A percentile compares a stretch with the other conserved stretches of the same genome.
phyloP scores from a whole-genome alignment of 352 stramenopile species.

The Phytophthora aleatoria region DNA sequence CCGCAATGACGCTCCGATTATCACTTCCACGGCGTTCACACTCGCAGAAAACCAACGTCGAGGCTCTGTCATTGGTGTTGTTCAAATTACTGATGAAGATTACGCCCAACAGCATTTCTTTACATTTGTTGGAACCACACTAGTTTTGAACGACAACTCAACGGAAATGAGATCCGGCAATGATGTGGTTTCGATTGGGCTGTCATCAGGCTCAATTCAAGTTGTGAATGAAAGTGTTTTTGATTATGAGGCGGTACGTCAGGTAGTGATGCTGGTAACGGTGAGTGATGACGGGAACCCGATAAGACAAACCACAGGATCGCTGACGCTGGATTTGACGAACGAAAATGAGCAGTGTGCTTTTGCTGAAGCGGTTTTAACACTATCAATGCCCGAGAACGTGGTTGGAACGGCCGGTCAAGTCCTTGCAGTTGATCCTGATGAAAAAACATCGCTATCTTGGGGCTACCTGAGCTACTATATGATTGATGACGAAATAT shows the following conservation, averaged over 20 bases:
- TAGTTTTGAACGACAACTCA: conserved; percentile 23
- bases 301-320: conserved; percentile 11
- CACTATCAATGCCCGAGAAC: conserved; percentile 17
- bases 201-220: conserved; percentile 14
- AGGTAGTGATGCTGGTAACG: conserved; percentile 10
- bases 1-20: conserved; percentile 30
- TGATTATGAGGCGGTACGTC: conserved; percentile 22
- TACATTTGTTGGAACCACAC: conserved; percentile 10
- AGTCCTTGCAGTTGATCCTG: conserved; percentile 24
- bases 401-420: conserved; percentile 15
- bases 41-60: conserved; percentile 14
- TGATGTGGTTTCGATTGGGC: conserved; percentile 18
- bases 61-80: conserved; percentile 9
- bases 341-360: conserved; percentile 26
- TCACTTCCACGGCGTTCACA: conserved; percentile 13
- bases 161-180: not conserved
- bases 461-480: conserved; percentile 32
- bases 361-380: conserved; percentile 6
- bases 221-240: conserved; percentile 22
- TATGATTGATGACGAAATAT: conserved; percentile 5
- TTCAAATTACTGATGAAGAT: conserved; percentile 26
- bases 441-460: conserved; percentile 5
- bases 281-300: conserved; percentile 28
- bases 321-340: conserved; percentile 15
- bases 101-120: conserved; percentile 26